Evolutionary conservation across 140 eudicot species (phyloP).

Genomic region (Artemisia princeps): DNA sequence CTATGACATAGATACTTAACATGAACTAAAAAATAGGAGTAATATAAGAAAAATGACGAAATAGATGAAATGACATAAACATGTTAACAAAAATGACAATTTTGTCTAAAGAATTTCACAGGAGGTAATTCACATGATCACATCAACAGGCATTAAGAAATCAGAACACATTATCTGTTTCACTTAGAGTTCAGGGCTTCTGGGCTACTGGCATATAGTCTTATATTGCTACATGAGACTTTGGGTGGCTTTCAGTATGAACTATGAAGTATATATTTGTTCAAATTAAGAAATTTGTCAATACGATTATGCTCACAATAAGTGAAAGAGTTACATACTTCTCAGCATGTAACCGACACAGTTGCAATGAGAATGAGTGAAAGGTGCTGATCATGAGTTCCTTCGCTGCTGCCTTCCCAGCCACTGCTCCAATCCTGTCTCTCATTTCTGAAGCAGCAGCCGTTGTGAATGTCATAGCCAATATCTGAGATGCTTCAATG

Average conservation of each 20-base stretch:
- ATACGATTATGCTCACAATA: background rate
- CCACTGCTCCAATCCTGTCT: slow-evolving; percentile 79
- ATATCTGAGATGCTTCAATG: slow-evolving; percentile 67
- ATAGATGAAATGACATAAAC: slow-evolving; percentile 2
- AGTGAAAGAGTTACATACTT: slow-evolving; percentile 40
- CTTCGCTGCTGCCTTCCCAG: slow-evolving; percentile 80
- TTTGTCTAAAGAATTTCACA: background rate
- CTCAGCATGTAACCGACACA: slow-evolving; percentile 93
- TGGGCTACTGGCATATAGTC: background rate
- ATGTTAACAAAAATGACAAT: slow-evolving; percentile 10
- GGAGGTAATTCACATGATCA: background rate
- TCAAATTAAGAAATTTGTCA: background rate
- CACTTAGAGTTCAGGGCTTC: background rate
- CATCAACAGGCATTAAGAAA: background rate
- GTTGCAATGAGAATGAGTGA: slow-evolving; percentile 87
- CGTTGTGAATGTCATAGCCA: slow-evolving; percentile 97
- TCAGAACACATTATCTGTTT: background rate
- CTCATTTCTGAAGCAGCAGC: slow-evolving; percentile 99
- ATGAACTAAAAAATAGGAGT: too few species aligned
- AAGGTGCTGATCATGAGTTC: slow-evolving; percentile 89
- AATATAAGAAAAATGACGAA: background rate
- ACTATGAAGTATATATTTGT: background rate
- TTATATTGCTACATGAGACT: background rate
- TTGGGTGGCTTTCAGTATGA: background rate
- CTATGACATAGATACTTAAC: too few species aligned